Evolutionary conservation across 768 basidiomycete species (phyloP).

Genomic region (Macrocybe gigantea): DNA sequence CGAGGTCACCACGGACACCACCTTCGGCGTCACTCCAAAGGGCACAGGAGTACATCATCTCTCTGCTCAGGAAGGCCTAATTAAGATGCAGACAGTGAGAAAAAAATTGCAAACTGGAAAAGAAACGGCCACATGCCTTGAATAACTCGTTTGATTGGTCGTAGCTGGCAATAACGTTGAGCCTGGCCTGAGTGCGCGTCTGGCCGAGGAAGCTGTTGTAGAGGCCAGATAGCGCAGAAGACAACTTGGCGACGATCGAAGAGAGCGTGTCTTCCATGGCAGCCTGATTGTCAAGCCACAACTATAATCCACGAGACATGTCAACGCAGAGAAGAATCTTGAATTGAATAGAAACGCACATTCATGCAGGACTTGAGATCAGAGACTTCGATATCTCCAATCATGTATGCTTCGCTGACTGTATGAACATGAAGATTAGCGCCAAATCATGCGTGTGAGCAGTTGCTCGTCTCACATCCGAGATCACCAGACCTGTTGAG

Average conservation of each 20-base stretch:
- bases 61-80: conserved; percentile 72
- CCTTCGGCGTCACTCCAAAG: conserved; percentile 79
- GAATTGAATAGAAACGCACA: conserved; percentile 31
- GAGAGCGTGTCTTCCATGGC: conserved; percentile 53
- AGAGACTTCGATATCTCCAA: conserved; percentile 60
- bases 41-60: conserved; percentile 95
- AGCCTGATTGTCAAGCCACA: conserved; percentile 65
- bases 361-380: conserved; percentile 58
- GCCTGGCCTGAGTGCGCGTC: conserved; percentile 64
- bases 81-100: neutral
- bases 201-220: conserved; percentile 74
- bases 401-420: conserved; percentile 76
- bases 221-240: conserved; percentile 53
- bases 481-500: conserved; percentile 50
- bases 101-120: neutral
- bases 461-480: conserved; percentile 43
- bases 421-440: conserved; percentile 12
- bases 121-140: conserved; percentile 35
- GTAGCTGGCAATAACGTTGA: conserved; percentile 82
- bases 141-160: conserved; percentile 91
- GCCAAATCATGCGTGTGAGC: conserved; percentile 1
- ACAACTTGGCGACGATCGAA: conserved; percentile 48
- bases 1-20: conserved; percentile 70
- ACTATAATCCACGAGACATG: conserved; percentile 25
- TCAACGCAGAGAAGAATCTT: conserved; percentile 1